phyloP scores from a whole-genome alignment of 164 flowering plant species.

The Litsea cubeba region DNA sequence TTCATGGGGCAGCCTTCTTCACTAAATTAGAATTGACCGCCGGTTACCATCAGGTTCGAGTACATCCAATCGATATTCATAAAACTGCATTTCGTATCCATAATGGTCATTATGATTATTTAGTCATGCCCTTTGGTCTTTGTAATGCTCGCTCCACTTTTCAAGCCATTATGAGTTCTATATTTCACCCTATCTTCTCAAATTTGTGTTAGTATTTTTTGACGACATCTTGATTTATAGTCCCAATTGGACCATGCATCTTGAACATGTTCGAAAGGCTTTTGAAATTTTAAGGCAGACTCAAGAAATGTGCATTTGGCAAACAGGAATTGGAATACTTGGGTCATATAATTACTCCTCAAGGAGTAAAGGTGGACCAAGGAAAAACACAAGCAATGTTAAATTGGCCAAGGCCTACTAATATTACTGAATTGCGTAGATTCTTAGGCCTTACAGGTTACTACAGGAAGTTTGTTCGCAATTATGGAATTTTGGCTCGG shows the following conservation, averaged over 20 bases:
- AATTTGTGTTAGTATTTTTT: not conserved
- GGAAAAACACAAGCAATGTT: not conserved
- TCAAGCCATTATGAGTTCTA: not conserved
- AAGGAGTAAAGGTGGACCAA: not conserved
- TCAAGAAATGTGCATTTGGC: not conserved
- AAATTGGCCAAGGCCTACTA: not conserved
- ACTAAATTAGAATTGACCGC: not conserved
- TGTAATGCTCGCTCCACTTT: not conserved
- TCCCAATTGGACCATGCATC: not conserved
- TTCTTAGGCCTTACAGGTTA: slow-evolving; percentile 9
- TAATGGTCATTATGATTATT: slow-evolving; percentile 5
- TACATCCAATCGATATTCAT: not conserved
- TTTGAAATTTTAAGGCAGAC: not conserved
- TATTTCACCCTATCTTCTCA: not conserved
- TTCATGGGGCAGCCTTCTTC: not conserved
- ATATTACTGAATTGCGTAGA: not conserved
- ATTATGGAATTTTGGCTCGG: slow-evolving; percentile 1
- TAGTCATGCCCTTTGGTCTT: slow-evolving; percentile 9
- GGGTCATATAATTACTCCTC: slow-evolving; percentile 1
- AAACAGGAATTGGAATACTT: not conserved
- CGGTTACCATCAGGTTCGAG: slow-evolving; percentile 1
- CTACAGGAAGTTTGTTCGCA: slow-evolving; percentile 2
- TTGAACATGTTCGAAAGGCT: not conserved
- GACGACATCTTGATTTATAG: slow-evolving; percentile 6
- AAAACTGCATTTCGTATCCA: slow-evolving; percentile 2